Conservation (phyloP, 306 rosid genomes). For the Inga leiocalycina region DNA sequence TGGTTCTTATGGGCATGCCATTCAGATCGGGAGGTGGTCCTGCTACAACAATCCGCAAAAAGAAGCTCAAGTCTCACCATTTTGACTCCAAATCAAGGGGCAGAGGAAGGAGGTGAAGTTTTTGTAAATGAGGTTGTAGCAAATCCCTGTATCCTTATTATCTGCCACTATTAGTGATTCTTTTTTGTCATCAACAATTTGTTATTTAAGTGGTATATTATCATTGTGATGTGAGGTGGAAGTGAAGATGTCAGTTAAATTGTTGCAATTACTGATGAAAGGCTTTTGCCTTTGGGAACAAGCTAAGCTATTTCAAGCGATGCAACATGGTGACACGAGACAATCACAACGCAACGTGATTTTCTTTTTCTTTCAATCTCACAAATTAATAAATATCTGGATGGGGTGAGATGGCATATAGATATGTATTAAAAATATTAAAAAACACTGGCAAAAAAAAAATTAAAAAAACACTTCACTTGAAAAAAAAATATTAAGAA, state of each 20-base stretch:
- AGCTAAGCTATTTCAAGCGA: not conserved
- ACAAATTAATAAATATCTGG: no score
- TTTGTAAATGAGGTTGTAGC: slow-evolving; percentile 14
- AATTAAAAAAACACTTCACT: no score
- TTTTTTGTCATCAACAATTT: slow-evolving; percentile 28
- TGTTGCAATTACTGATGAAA: not conserved
- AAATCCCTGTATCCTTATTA: slow-evolving; percentile 16
- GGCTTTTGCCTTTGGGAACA: not conserved
- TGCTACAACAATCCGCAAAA: slow-evolving; percentile 49
- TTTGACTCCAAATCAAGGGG: slow-evolving; percentile 80
- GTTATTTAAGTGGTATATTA: slow-evolving; percentile 16
- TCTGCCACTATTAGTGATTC: slow-evolving; percentile 34
- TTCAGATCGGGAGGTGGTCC: slow-evolving; percentile 74
- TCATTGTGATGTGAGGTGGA: not conserved
- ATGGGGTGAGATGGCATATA: no score
- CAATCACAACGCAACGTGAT: not conserved
- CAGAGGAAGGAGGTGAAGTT: slow-evolving; percentile 53
- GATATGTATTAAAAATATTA: no score
- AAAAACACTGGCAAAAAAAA: no score
- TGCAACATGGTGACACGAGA: not conserved
- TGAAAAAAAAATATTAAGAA: no score
- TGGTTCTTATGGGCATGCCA: slow-evolving; percentile 96
- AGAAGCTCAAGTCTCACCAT: slow-evolving; percentile 93
- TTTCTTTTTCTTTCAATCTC: no score
- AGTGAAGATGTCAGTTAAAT: no score